phyloP scores from a whole-genome alignment of 2,329 filamentous ascomycete genomes.

The Sclerotinia spermophila region DNA sequence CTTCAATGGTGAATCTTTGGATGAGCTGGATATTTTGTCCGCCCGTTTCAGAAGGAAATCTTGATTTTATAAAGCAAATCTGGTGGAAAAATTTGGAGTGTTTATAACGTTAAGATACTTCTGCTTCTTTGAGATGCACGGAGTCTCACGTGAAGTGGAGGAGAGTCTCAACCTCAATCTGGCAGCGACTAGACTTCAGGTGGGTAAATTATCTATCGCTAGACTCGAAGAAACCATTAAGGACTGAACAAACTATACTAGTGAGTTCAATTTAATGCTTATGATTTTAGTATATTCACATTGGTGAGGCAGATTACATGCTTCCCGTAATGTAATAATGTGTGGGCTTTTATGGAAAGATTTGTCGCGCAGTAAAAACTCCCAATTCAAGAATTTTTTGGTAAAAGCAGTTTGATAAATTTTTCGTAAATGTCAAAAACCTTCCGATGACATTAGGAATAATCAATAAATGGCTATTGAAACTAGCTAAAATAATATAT shows the following conservation, averaged over 20 bases:
- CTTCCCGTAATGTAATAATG: fast-evolving
- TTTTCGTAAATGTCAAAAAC: fast-evolving
- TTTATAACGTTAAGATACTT: too few species aligned
- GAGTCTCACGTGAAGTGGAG: too few species aligned
- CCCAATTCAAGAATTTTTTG: background rate
- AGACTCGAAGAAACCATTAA: background rate
- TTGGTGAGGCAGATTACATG: background rate
- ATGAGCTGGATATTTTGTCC: too few species aligned
- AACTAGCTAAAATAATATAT: background rate
- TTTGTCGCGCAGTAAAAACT: background rate
- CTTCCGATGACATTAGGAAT: background rate
- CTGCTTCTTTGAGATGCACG: too few species aligned
- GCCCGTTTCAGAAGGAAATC: too few species aligned
- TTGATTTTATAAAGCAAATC: too few species aligned
- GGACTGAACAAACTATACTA: background rate
- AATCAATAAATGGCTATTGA: fast-evolving
- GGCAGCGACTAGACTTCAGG: background rate
- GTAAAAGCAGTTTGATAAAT: background rate
- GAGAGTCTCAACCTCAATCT: too few species aligned
- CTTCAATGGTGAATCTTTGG: too few species aligned
- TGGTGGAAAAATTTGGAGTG: too few species aligned
- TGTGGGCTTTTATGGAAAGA: fast-evolving
- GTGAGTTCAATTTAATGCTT: background rate
- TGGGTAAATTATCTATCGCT: fast-evolving
- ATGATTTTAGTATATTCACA: fast-evolving